Evolutionary conservation across 1,284 basidiomycete genomes (phyloP).

Genomic region (Leccinum solheimii): DNA sequence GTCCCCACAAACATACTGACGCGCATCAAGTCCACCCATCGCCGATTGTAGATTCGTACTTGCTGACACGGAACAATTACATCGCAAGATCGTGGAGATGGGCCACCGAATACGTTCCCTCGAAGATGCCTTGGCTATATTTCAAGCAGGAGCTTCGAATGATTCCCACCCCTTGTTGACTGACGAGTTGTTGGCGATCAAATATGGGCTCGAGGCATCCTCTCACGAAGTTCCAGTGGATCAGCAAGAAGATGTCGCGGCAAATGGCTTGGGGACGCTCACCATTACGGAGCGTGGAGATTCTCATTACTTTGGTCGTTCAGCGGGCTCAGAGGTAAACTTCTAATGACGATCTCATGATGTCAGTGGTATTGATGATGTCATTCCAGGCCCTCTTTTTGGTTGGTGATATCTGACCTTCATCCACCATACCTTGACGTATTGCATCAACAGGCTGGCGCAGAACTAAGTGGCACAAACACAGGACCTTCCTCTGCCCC

Average conservation of each 20-base stretch:
- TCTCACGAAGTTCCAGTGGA: slow-evolving; percentile 28
- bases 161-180: slow-evolving; percentile 65
- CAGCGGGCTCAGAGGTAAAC: slow-evolving; percentile 53
- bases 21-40: not conserved
- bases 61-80: slow-evolving; percentile 68
- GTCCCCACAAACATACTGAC: slow-evolving; percentile 9
- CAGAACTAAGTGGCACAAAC: slow-evolving; percentile 41
- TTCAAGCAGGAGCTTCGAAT: slow-evolving; percentile 58
- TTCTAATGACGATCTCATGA: not conserved
- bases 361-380: slow-evolving; percentile 9
- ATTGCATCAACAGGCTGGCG: slow-evolving; percentile 44
- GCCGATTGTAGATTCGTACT: slow-evolving; percentile 55
- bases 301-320: slow-evolving; percentile 69
- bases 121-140: slow-evolving; percentile 66
- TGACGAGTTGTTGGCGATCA: slow-evolving; percentile 61
- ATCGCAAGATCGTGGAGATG: slow-evolving; percentile 70
- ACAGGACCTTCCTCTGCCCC: slow-evolving; percentile 24
- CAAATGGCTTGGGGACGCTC: slow-evolving; percentile 57
- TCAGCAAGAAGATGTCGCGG: slow-evolving; percentile 32
- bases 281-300: slow-evolving; percentile 62
- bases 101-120: slow-evolving; percentile 70
- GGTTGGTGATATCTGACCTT: slow-evolving; percentile 27
- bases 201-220: slow-evolving; percentile 51
- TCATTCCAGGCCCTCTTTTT: slow-evolving; percentile 28
- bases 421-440: slow-evolving; percentile 7